These are phyloP conservation scores for Xylaria sp. DNA, from an alignment of 2,329 filamentous ascomycete genomes.

Conservation along the genomic window DNA sequence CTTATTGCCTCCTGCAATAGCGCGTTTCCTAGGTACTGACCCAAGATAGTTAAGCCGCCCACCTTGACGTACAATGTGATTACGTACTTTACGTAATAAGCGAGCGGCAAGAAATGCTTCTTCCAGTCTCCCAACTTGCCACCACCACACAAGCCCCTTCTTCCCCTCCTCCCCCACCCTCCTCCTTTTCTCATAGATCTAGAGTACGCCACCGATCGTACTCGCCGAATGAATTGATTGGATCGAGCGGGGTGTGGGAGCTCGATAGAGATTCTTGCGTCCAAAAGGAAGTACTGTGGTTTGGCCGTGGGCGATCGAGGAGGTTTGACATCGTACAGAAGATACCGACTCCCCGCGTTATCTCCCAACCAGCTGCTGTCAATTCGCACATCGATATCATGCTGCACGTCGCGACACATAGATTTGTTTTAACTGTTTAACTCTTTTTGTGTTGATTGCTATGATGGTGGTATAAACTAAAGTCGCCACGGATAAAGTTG, in stretches of 20 bases:
- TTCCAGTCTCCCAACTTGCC: neutral
- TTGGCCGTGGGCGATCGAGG: neutral
- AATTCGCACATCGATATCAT: too few relatives aligned
- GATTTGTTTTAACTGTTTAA: neutral
- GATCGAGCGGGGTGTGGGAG: too few relatives aligned
- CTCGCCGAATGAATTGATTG: neutral
- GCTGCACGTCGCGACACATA: neutral
- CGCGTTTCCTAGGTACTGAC: too few relatives aligned
- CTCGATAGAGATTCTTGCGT: neutral
- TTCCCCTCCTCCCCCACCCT: too few relatives aligned
- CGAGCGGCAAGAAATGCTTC: too few relatives aligned
- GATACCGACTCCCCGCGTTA: too few relatives aligned
- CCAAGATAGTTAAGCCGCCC: too few relatives aligned
- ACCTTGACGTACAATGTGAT: too few relatives aligned
- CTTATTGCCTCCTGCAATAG: too few relatives aligned
- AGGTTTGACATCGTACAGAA: neutral
- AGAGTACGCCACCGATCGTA: neutral
- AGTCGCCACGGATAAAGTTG: constrained; percentile 7
- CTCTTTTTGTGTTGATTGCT: constrained; percentile 6
- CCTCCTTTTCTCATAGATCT: neutral
- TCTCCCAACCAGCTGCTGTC: too few relatives aligned
- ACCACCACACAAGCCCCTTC: neutral
- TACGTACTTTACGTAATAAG: too few relatives aligned
- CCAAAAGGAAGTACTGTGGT: neutral
- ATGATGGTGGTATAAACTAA: constrained; percentile 10